phyloP scores from a whole-genome alignment of 192 early-diverging fungal genomes.

The Umbelopsis vinacea region DNA sequence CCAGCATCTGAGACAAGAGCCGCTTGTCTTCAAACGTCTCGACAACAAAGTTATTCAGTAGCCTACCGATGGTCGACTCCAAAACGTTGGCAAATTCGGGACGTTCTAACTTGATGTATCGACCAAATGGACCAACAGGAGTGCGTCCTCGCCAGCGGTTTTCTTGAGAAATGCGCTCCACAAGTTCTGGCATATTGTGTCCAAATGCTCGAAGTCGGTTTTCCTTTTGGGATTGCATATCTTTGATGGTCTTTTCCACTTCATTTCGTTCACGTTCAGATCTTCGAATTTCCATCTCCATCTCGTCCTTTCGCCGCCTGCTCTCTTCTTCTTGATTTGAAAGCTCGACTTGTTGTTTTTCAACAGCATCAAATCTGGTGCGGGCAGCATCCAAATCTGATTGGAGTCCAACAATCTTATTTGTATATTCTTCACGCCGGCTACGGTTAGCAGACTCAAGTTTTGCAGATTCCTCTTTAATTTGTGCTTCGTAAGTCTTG shows the following conservation, averaged over 20 bases:
- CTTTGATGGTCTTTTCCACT: conserved; percentile 34
- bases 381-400: conserved; percentile 29
- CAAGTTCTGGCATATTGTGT: conserved; percentile 61
- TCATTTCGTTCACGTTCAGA: conserved; percentile 33
- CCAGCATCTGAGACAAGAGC: conserved; percentile 58
- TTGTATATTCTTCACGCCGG: conserved; percentile 45
- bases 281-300: conserved; percentile 14
- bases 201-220: conserved; percentile 79
- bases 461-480: conserved; percentile 49
- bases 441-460: conserved; percentile 34
- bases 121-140: conserved; percentile 78
- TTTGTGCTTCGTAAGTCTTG: conserved; percentile 42
- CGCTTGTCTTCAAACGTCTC: conserved; percentile 65
- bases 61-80: conserved; percentile 64
- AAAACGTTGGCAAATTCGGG: conserved; percentile 62
- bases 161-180: conserved; percentile 52
- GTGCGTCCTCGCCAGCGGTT: conserved; percentile 43
- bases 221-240: conserved; percentile 63
- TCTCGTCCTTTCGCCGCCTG: conserved; percentile 25
- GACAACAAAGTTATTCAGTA: conserved; percentile 72
- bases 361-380: not conserved
- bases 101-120: conserved; percentile 59
- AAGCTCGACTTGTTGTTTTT: conserved; percentile 19
- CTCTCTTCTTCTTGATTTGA: conserved; percentile 32
- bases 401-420: conserved; percentile 43